Evolutionary conservation across 805 yeast species (phyloP), one percentile per base, ranked within the genome.

Genomic region (Candida michaelii): DNA sequence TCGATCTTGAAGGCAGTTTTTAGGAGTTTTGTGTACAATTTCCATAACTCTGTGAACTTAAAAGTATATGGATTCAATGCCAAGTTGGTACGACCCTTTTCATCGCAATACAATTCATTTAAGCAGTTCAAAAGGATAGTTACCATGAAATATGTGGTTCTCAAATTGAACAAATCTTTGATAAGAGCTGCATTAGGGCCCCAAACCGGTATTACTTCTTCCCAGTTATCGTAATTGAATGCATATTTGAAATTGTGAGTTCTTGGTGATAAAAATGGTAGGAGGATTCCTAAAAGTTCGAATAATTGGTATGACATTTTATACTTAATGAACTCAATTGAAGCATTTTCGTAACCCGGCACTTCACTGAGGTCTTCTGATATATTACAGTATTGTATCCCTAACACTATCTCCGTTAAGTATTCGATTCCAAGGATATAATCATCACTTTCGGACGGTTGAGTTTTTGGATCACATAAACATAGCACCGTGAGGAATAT

Each of bases 381-480:
- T 5, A 21, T 33, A 21, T 17, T 42, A 12, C 39, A 29, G 19
- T 41, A 41, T 19, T 25, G 32, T 3, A 41, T 29, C 9, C 44
- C 44, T 3, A 41, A 21, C 5, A 41, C 23, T 5, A 41, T 11
- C 15, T 41, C 40, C 5, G 40, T 41, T 13, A 41, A 11, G 19
- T 35, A 41, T 21, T 41, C 36, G 4, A 41, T 13, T 23, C 44
- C 35, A 8, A 41, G 14, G 10, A 21, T 14, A 15, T 41, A 41
- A 18, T 41, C 24, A 6, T 39, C 23, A 27, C 41, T 36, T 21
- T 42, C 45, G 18, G 40, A 27, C 0, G 93, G 89, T 51, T 83
- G 88, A 1, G 89, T 81, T 51, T 74, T 66, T 2, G 89, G 88
- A 56, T 85, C 90, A 42, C 73, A 58, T 5, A 60, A 44, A n/a